These are phyloP conservation scores for Starmerella potacharoeniae DNA, from an alignment of 805 yeast genomes.

Conservation along the genomic window DNA sequence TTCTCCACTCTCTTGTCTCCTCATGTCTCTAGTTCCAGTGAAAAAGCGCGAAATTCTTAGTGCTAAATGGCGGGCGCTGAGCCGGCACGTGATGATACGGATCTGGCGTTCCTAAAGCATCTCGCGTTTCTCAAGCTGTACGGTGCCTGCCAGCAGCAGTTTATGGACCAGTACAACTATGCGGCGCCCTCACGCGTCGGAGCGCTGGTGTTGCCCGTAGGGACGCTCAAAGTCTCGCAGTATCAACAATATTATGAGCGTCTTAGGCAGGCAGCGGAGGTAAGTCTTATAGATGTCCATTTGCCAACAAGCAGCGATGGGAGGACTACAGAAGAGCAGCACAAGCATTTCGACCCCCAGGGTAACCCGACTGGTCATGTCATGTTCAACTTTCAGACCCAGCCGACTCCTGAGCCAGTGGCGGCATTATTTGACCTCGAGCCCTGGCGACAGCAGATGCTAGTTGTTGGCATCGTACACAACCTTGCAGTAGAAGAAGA, in stretches of 20 bases:
- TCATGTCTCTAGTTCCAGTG: too few species aligned
- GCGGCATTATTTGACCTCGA: slow-evolving; percentile 75
- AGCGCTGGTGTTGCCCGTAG: slow-evolving; percentile 58
- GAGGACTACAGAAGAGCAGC: neutral
- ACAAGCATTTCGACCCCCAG: slow-evolving; percentile 57
- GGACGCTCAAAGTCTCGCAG: slow-evolving; percentile 34
- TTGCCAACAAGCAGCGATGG: slow-evolving; percentile 42
- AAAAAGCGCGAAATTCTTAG: too few species aligned
- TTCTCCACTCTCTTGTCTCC: too few species aligned
- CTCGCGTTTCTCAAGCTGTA: neutral
- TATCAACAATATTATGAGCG: slow-evolving; percentile 36
- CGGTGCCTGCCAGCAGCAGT: neutral
- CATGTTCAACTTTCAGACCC: slow-evolving; percentile 42
- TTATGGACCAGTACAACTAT: slow-evolving; percentile 31
- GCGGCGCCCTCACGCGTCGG: slow-evolving; percentile 57
- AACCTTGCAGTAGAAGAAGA: slow-evolving; percentile 21
- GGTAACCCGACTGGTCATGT: slow-evolving; percentile 71
- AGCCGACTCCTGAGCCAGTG: slow-evolving; percentile 43
- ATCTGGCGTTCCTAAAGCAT: neutral
- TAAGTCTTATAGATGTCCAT: slow-evolving; percentile 52
- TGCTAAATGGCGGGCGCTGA: neutral
- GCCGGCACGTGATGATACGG: neutral
- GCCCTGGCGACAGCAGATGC: slow-evolving; percentile 68
- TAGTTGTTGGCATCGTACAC: slow-evolving; percentile 36
- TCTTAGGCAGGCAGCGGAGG: slow-evolving; percentile 44